Conservation (phyloP, 495 filamentous ascomycete genomes). For the Cercophora sp. region DNA sequence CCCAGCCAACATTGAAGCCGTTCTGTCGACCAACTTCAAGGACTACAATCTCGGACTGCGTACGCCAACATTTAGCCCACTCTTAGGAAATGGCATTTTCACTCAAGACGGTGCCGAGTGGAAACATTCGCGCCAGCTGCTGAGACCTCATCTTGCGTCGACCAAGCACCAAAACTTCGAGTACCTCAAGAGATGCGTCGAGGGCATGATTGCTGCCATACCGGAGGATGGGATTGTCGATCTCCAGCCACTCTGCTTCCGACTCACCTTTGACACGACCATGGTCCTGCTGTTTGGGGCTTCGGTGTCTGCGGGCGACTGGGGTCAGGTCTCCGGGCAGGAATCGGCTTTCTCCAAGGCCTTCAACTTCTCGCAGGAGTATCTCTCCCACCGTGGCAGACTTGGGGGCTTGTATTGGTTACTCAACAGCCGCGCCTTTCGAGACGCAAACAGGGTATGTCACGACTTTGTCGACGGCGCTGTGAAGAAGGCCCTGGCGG, state of each 20-base stretch:
- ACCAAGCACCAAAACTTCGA: constrained; percentile 18
- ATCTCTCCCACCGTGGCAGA: background rate
- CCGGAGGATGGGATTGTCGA: constrained; percentile 35
- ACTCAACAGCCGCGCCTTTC: background rate
- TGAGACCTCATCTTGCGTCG: constrained; percentile 52
- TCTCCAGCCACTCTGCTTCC: constrained; percentile 48
- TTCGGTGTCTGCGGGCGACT: constrained; percentile 22
- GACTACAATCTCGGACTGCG: constrained; percentile 37
- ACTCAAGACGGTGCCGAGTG: constrained; percentile 49
- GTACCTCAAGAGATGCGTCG: constrained; percentile 45
- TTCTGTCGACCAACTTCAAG: constrained; percentile 36
- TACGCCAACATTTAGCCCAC: constrained; percentile 27
- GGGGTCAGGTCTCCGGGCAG: background rate
- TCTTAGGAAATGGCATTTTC: constrained; percentile 55
- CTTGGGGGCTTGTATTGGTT: background rate
- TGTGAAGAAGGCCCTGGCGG: constrained; percentile 39
- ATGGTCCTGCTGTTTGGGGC: constrained; percentile 46
- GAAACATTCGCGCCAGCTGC: constrained; percentile 51
- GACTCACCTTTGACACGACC: constrained; percentile 46
- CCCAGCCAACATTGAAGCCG: constrained; percentile 39
- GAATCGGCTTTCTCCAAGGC: constrained; percentile 13
- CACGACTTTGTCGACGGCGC: constrained; percentile 33
- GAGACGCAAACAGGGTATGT: constrained; percentile 15
- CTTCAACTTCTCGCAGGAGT: constrained; percentile 22
- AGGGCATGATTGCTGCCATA: constrained; percentile 17